Base-by-base conservation (phyloP, 2,329 filamentous ascomycete genomes). In the Aspergillus amoenus region DNA sequence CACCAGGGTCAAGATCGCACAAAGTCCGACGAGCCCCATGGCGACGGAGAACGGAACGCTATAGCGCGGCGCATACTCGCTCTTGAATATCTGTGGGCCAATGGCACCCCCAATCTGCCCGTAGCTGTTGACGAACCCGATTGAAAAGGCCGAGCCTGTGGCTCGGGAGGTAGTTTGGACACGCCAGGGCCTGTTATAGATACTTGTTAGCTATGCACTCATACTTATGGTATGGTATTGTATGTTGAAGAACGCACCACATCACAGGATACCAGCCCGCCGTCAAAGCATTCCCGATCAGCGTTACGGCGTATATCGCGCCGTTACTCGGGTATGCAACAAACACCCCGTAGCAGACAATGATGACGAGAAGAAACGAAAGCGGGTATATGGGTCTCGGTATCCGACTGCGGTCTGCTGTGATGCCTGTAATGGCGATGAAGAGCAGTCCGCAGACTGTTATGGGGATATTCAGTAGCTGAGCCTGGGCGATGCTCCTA, bases 91-190 rank as follows among this genome's bases (percentile, higher is more conserved):
- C 62, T 81, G 79, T 9, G 79, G 75, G 0, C 78, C 79, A 11
- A 81, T 72, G 1, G 78, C 78, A 15, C 77, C 78, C 4, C 79
- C 79, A 17, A 82, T 79, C 59, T 81, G 78, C 0, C 79, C 79
- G 61, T 81, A 80, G 55, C 75, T 78, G 59, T 81, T 81, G 50
- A 79, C 78, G 52, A 81, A 82, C 1, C 75, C 79, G 53, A 82
- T 80, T 2, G 77, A 74, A 63, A 82, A 82, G 1, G 79, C 79
- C 0, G 79, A 80, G 0, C 79, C 79, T 0, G 79, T 82, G 1
- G 79, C 76, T 3, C 76, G 61, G 44, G 69, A 72, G 0, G 75
- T 81, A 2, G 78, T 80, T 65, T 79, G 79, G 0, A 80, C 78
- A 4, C 79, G 74, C 79, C 79, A 81, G 11, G 79, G 79, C 52